Evolutionary conservation across 805 yeast species (phyloP).

Genomic region (Zygotorulaspora florentina): DNA sequence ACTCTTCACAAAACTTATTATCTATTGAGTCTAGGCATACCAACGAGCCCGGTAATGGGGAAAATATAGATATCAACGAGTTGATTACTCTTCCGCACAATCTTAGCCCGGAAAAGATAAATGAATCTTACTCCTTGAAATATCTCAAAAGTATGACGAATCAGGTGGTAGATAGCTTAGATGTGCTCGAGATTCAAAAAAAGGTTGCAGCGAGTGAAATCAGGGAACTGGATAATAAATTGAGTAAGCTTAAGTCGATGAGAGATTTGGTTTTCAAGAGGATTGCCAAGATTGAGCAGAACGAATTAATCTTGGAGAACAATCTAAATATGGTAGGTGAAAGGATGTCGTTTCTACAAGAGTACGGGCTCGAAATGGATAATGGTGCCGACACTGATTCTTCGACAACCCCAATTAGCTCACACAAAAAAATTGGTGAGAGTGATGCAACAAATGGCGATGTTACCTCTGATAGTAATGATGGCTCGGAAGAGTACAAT

Average conservation of each 20-base stretch:
- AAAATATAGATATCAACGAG: conserved; percentile 15
- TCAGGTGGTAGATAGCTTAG: conserved; percentile 44
- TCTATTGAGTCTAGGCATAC: conserved; percentile 17
- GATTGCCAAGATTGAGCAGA: conserved; percentile 57
- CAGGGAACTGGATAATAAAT: conserved; percentile 55
- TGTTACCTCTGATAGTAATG: conserved; percentile 1
- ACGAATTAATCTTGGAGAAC: conserved; percentile 53
- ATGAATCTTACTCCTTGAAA: conserved; percentile 40
- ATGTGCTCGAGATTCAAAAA: conserved; percentile 57
- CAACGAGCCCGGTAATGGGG: conserved; percentile 16
- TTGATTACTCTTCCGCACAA: conserved; percentile 38
- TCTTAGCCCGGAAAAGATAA: conserved; percentile 40
- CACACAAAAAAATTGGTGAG: conserved; percentile 6
- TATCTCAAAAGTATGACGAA: conserved; percentile 38
- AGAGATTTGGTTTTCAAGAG: conserved; percentile 54
- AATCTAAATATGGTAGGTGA: conserved; percentile 42
- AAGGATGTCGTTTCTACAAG: conserved; percentile 42
- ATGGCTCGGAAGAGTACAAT: neutral
- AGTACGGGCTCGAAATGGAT: conserved; percentile 35
- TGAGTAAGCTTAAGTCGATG: conserved; percentile 47
- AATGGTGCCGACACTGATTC: conserved; percentile 18
- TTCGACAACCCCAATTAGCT: conserved; percentile 4
- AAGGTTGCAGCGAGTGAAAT: conserved; percentile 62
- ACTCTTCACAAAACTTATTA: conserved; percentile 22
- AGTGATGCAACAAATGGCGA: conserved; percentile 7